Conservation (phyloP, 2,329 filamentous ascomycete genomes). For the Cordyceps cicadae region DNA sequence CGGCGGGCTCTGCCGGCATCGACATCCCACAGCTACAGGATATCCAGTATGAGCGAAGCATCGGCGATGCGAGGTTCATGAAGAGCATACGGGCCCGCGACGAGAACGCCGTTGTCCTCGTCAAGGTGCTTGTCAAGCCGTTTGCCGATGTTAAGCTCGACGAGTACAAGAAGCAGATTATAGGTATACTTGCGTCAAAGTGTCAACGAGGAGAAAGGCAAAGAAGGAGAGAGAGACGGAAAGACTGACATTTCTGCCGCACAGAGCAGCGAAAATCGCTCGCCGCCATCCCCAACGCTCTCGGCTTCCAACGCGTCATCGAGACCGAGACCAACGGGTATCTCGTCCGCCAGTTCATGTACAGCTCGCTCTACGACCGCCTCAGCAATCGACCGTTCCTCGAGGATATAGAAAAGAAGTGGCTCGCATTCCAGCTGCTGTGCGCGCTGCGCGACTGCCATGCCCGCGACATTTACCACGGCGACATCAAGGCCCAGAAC, state of each 20-base stretch:
- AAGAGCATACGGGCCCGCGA: constrained; percentile 89
- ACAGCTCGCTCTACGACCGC: constrained; percentile 94
- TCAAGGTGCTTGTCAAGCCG: constrained; percentile 92
- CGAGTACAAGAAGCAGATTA: constrained; percentile 67
- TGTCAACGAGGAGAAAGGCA: too few relatives aligned
- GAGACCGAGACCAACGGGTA: constrained; percentile 90
- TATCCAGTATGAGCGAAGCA: constrained; percentile 81
- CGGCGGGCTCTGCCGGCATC: constrained; percentile 84
- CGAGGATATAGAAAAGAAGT: constrained; percentile 97
- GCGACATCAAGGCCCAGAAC: constrained; percentile 98
- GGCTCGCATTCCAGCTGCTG: constrained; percentile 91
- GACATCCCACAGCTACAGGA: constrained; percentile 89
- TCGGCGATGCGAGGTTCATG: constrained; percentile 91
- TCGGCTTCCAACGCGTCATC: constrained; percentile 82
- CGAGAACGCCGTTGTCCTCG: constrained; percentile 82
- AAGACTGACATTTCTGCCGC: not conserved
- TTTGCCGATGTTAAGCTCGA: constrained; percentile 74
- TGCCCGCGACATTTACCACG: constrained; percentile 80
- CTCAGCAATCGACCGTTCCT: constrained; percentile 93
- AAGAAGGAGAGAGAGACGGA: not conserved
- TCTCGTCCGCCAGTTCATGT: constrained; percentile 87
- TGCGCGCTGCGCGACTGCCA: constrained; percentile 91
- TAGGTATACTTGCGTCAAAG: constrained; percentile 42
- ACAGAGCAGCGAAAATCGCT: constrained; percentile 72
- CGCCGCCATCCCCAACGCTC: constrained; percentile 78